Percentiles rank a stretch among this genome's conserved stretches.
Evolutionary conservation across 441 rosid species (phyloP).

Genomic region (Populus hybrid): DNA sequence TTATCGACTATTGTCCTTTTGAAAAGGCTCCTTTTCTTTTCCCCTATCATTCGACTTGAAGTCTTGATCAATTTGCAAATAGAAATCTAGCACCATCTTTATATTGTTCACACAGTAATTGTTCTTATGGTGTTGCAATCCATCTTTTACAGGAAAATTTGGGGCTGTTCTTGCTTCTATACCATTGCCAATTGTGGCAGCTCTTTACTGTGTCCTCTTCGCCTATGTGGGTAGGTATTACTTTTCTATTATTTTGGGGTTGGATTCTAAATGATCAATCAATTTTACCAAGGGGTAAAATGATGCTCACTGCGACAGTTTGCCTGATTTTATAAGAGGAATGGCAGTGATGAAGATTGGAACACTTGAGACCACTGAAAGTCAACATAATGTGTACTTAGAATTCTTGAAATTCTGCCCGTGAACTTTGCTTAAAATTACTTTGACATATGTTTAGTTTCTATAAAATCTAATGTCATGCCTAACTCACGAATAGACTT

Average conservation of each 20-base stretch:
- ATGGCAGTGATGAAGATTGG: background rate
- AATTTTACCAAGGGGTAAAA: background rate
- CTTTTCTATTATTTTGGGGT: background rate
- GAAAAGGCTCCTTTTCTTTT: background rate
- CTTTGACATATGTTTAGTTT: background rate
- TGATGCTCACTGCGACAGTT: background rate
- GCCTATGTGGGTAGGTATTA: constrained; percentile 70
- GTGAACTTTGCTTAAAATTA: background rate
- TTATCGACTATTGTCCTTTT: background rate
- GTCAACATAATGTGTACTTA: background rate
- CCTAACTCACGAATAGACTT: too few relatives aligned
- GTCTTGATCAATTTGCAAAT: background rate
- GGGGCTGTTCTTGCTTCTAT: constrained; percentile 85
- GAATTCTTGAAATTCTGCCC: background rate
- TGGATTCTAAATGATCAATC: background rate
- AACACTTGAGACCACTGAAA: background rate
- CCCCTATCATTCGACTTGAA: background rate
- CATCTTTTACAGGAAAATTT: constrained; percentile 58
- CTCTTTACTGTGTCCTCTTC: constrained; percentile 71
- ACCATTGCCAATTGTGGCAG: constrained; percentile 80
- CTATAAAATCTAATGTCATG: too few relatives aligned
- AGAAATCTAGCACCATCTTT: background rate
- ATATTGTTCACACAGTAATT: background rate
- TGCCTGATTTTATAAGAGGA: background rate
- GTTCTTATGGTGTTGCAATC: constrained; percentile 2